Evolutionary conservation across 352 stramenopile species (phyloP).

Genomic region (Plasmopara viticola): DNA sequence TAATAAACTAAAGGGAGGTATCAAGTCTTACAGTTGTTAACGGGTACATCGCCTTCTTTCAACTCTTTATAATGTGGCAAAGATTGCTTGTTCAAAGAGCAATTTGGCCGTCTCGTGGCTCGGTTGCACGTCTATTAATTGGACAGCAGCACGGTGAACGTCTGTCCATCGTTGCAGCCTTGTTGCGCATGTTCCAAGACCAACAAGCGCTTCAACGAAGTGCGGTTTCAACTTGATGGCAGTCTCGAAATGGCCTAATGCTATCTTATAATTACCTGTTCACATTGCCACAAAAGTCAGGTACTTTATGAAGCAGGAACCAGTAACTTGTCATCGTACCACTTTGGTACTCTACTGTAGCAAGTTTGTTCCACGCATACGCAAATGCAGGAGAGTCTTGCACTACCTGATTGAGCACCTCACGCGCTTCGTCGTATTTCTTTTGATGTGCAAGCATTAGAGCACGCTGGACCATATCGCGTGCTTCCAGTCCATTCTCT

Average conservation of each 20-base stretch:
- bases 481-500: conserved; percentile 41
- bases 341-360: conserved; percentile 47
- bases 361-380: conserved; percentile 77
- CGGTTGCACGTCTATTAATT: conserved; percentile 56
- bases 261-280: conserved; percentile 45
- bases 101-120: conserved; percentile 55
- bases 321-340: conserved; percentile 17
- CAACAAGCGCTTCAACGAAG: conserved; percentile 61
- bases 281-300: background rate
- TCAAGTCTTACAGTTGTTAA: no score
- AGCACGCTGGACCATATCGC: conserved; percentile 33
- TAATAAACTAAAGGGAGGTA: no score
- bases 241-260: conserved; percentile 51
- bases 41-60: background rate
- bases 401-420: conserved; percentile 44
- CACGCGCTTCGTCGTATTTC: conserved; percentile 33
- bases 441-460: conserved; percentile 33
- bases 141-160: conserved; percentile 45
- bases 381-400: conserved; percentile 45
- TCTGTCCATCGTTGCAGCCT: conserved; percentile 58
- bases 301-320: background rate
- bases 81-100: conserved; percentile 62
- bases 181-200: conserved; percentile 67
- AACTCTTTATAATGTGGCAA: conserved; percentile 33
- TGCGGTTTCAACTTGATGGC: conserved; percentile 64